Percentiles rank a stretch among this genome's conserved stretches.
Evolutionary conservation across 306 rosid genomes (phyloP).

Genomic region (Adenanthera pavonina): DNA sequence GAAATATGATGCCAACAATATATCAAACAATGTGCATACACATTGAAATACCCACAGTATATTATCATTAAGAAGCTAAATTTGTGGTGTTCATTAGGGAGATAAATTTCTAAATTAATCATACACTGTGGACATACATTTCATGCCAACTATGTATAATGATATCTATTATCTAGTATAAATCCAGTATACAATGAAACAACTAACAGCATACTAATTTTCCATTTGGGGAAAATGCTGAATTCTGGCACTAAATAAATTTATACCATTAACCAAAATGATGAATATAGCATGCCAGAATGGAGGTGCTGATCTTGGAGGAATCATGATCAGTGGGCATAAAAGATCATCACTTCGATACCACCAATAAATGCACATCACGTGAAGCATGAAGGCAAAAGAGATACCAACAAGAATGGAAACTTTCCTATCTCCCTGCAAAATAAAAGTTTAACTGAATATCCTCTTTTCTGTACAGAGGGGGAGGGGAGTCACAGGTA

Average conservation of each 20-base stretch:
- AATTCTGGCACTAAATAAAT: slow-evolving; percentile 11
- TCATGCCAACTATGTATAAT: not conserved
- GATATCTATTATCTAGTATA: not conserved
- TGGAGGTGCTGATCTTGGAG: slow-evolving; percentile 75
- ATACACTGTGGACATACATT: slow-evolving; percentile 9
- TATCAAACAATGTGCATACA: not conserved
- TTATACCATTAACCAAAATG: slow-evolving; percentile 87
- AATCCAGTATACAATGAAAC: slow-evolving; percentile 12
- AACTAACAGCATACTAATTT: not conserved
- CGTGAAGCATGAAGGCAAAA: slow-evolving; percentile 70
- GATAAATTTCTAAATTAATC: not conserved
- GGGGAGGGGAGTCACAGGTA: not conserved
- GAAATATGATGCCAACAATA: not conserved
- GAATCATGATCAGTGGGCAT: slow-evolving; percentile 74
- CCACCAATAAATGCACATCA: slow-evolving; percentile 82
- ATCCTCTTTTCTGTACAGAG: slow-evolving; percentile 19
- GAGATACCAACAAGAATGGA: slow-evolving; percentile 62
- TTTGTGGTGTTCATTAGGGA: not conserved
- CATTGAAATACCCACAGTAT: slow-evolving; percentile 8
- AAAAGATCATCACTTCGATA: slow-evolving; percentile 75
- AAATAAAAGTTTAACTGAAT: slow-evolving; percentile 44
- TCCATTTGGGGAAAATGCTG: not conserved
- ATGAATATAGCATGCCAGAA: slow-evolving; percentile 90
- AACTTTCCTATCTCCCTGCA: slow-evolving; percentile 89
- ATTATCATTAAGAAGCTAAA: not conserved